Conservation (phyloP, 2,329 filamentous ascomycete genomes). For the Paecilomyces variotii region DNA sequence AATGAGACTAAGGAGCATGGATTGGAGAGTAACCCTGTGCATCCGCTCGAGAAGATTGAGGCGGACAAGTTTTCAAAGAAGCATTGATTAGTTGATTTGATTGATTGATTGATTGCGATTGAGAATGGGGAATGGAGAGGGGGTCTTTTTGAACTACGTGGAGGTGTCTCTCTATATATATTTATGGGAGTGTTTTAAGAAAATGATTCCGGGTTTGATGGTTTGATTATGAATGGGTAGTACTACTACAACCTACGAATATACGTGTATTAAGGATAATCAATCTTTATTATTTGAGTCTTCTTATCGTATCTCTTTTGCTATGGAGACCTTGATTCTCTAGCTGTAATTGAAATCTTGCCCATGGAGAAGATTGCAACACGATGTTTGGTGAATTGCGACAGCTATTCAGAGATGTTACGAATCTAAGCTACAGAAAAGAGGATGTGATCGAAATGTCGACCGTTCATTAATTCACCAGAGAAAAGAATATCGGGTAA, state of each 20-base stretch:
- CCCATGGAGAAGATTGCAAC: too few relatives aligned
- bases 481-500: neutral
- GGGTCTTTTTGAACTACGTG: neutral
- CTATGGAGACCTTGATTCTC: too few relatives aligned
- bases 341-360: too few relatives aligned
- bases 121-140: neutral
- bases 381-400: neutral
- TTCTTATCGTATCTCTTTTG: too few relatives aligned
- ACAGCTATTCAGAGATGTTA: neutral
- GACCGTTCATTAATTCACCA: neutral
- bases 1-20: slow-evolving; percentile 17
- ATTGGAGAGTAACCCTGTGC: slow-evolving; percentile 36
- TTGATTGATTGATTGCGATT: slow-evolving; percentile 47
- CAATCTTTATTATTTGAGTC: too few relatives aligned
- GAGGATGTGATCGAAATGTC: too few relatives aligned
- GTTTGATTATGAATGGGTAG: too few relatives aligned
- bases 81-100: slow-evolving; percentile 64
- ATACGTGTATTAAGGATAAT: too few relatives aligned
- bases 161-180: neutral
- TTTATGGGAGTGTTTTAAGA: neutral
- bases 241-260: too few relatives aligned
- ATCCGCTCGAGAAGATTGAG: slow-evolving; percentile 31
- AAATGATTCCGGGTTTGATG: too few relatives aligned
- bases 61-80: slow-evolving; percentile 21
- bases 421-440: too few relatives aligned